A percentile compares a stretch with the other conserved stretches of the same genome.
Conservation (phyloP, 192 early-diverging fungal species). For the Pilaira anomala region DNA sequence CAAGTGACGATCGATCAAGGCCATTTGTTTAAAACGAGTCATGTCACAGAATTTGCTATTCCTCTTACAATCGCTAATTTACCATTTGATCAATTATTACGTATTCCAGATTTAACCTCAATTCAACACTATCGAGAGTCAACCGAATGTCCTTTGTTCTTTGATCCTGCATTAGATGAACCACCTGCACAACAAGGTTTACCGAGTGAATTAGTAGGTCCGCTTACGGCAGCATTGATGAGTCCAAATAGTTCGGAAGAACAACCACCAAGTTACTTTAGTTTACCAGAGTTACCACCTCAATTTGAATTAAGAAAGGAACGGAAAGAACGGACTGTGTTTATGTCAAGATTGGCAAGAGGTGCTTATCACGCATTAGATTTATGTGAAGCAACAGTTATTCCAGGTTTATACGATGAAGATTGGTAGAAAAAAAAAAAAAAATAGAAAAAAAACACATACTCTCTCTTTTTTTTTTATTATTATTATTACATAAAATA, state of each 20-base stretch:
- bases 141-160: slow-evolving; percentile 31
- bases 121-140: slow-evolving; percentile 26
- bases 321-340: slow-evolving; percentile 3
- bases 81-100: slow-evolving; percentile 34
- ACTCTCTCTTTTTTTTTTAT: not conserved
- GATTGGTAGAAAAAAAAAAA: slow-evolving; percentile 1
- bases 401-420: slow-evolving; percentile 23
- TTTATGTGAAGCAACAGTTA: slow-evolving; percentile 11
- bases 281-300: slow-evolving; percentile 2
- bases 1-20: slow-evolving; percentile 29
- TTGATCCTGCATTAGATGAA: slow-evolving; percentile 36
- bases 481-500: slow-evolving; percentile 1
- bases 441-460: not conserved
- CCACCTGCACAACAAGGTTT: slow-evolving; percentile 22
- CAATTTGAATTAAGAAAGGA: slow-evolving; percentile 25
- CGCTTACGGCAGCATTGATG: slow-evolving; percentile 9
- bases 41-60: slow-evolving; percentile 37
- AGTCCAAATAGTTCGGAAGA: slow-evolving; percentile 11
- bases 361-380: not conserved
- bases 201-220: not conserved
- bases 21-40: slow-evolving; percentile 32
- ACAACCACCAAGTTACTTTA: slow-evolving; percentile 16
- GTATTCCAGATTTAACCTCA: slow-evolving; percentile 31
- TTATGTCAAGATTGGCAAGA: not conserved
- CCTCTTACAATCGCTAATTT: slow-evolving; percentile 40